A percentile compares a stretch with the other conserved stretches of the same genome.
phyloP scores from a whole-genome alignment of 2,329 filamentous ascomycete genomes.

The Exserohilum rostratum region DNA sequence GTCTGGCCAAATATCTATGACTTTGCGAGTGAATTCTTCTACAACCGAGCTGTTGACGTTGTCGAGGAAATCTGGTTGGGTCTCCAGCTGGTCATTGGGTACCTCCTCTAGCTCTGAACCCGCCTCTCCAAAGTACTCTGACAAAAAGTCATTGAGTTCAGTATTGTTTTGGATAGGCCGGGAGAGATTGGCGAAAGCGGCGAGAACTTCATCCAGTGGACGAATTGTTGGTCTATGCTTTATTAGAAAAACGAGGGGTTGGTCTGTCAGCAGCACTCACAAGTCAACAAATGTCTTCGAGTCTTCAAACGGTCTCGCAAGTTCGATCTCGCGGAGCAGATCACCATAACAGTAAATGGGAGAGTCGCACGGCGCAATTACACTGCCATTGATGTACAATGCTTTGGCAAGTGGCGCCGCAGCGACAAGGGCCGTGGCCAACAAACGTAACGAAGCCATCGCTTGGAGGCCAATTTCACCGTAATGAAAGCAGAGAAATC shows the following conservation, averaged over 20 bases:
- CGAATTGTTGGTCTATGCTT: slow-evolving; percentile 63
- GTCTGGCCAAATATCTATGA: slow-evolving; percentile 73
- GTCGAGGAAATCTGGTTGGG: slow-evolving; percentile 63
- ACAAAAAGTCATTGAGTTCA: slow-evolving; percentile 66
- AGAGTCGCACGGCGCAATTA: slow-evolving; percentile 70
- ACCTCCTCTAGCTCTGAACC: slow-evolving; percentile 67
- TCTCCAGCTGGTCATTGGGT: slow-evolving; percentile 57
- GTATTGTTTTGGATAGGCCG: slow-evolving; percentile 69
- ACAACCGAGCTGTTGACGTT: slow-evolving; percentile 64
- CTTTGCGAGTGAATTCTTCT: slow-evolving; percentile 65
- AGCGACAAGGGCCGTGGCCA: slow-evolving; percentile 19
- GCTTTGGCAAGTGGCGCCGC: slow-evolving; percentile 44
- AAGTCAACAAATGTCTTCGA: slow-evolving; percentile 73
- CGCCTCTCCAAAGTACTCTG: slow-evolving; percentile 67
- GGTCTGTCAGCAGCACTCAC: slow-evolving; percentile 24
- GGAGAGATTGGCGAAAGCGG: slow-evolving; percentile 64
- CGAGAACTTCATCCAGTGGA: slow-evolving; percentile 65
- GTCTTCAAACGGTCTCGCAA: slow-evolving; percentile 68
- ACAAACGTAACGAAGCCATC: slow-evolving; percentile 20
- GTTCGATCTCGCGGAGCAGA: slow-evolving; percentile 65
- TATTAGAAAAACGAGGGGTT: slow-evolving; percentile 3
- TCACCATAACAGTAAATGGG: slow-evolving; percentile 71
- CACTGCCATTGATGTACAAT: slow-evolving; percentile 65
- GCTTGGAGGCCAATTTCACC: slow-evolving; percentile 6
- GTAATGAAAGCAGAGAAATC: slow-evolving; percentile 5